phyloP scores from a whole-genome alignment of 345 rosid genomes.

The Pistacia integerrima region DNA sequence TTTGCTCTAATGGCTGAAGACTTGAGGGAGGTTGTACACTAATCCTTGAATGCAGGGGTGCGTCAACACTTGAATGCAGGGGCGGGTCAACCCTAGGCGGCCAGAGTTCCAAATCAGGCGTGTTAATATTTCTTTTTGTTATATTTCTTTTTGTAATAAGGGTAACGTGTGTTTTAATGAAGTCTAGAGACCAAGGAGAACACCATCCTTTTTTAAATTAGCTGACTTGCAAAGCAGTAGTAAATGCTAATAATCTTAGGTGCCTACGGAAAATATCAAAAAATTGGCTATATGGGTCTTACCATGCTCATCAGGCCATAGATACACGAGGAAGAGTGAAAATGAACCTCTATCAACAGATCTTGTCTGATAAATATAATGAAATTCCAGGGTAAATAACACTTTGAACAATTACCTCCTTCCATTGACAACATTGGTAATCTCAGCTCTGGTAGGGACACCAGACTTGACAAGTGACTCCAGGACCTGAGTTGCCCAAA shows the following conservation, averaged over 20 bases:
- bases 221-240: neutral
- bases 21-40: too few relatives aligned
- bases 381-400: neutral
- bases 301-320: neutral
- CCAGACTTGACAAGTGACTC: slow-evolving; percentile 72
- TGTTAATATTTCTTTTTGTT: too few relatives aligned
- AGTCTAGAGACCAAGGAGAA: neutral
- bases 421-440: slow-evolving; percentile 63
- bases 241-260: neutral
- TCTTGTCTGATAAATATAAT: neutral
- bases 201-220: neutral
- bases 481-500: slow-evolving; percentile 75
- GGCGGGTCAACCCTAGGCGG: too few relatives aligned
- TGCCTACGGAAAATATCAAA: neutral
- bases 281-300: neutral
- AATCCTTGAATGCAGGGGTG: too few relatives aligned
- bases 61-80: too few relatives aligned
- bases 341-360: too few relatives aligned
- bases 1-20: too few relatives aligned
- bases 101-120: too few relatives aligned
- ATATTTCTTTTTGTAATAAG: too few relatives aligned
- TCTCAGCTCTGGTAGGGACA: slow-evolving; percentile 73
- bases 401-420: slow-evolving; percentile 42
- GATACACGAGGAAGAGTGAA: neutral
- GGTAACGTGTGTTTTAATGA: too few relatives aligned